Conservation (phyloP, 2,329 filamentous ascomycete genomes). For the Fusarium burgessii region DNA sequence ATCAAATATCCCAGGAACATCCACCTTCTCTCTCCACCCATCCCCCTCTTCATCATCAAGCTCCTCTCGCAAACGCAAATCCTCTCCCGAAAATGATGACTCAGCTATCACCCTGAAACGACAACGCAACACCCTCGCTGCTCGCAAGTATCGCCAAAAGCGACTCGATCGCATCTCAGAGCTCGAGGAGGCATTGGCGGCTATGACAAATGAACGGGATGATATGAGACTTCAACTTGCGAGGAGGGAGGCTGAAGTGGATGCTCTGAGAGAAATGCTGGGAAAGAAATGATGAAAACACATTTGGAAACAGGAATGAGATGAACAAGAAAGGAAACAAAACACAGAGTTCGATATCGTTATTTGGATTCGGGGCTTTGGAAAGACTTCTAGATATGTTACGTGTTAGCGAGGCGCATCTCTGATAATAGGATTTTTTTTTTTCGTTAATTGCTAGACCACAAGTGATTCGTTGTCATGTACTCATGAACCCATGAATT, state of each 20-base stretch:
- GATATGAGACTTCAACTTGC: slow-evolving; percentile 72
- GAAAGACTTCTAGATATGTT: slow-evolving; percentile 23
- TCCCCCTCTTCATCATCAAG: slow-evolving; percentile 34
- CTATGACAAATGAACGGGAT: slow-evolving; percentile 71
- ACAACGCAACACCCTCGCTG: slow-evolving; percentile 77
- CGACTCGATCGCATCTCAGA: slow-evolving; percentile 73
- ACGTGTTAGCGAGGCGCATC: slow-evolving; percentile 24
- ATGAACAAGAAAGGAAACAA: not conserved
- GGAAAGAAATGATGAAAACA: slow-evolving; percentile 40
- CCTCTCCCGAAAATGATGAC: slow-evolving; percentile 42
- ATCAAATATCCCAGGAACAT: slow-evolving; percentile 40
- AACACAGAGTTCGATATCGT: not conserved
- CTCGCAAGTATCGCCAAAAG: slow-evolving; percentile 77
- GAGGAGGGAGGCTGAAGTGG: slow-evolving; percentile 73
- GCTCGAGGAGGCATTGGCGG: slow-evolving; percentile 69
- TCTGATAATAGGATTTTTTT: not conserved
- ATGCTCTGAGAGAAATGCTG: slow-evolving; percentile 68
- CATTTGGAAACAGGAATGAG: slow-evolving; percentile 34
- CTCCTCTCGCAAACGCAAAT: slow-evolving; percentile 43
- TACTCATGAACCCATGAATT: slow-evolving; percentile 43
- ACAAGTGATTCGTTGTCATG: not conserved
- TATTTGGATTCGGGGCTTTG: slow-evolving; percentile 26
- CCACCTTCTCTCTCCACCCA: slow-evolving; percentile 40
- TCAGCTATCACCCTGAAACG: slow-evolving; percentile 63
- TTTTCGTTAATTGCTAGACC: slow-evolving; percentile 13